Base-by-base conservation (phyloP, 192 early-diverging fungal genomes). In the Podila epigama region DNA sequence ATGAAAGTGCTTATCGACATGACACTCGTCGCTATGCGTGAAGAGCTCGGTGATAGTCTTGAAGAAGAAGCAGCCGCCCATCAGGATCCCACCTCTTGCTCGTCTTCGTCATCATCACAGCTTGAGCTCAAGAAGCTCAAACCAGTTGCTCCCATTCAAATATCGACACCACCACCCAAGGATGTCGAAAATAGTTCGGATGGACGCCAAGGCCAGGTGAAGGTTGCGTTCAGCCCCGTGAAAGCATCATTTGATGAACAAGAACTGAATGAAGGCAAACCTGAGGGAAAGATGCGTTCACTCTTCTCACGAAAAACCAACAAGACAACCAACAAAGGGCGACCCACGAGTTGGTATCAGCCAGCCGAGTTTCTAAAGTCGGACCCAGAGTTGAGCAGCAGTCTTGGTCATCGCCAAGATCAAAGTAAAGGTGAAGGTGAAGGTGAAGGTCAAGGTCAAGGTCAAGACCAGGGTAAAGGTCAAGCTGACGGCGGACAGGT, bases 1-100 rank as follows among this genome's bases (percentile, higher is more conserved):
- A 72, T 64, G 62, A 65, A 72, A 22, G 22, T 65, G 31, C 12
- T 48, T 29, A 56, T 65, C 6, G 70, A 72, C n/a, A 39, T 72
- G 22, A 60, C 62, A 8, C 39, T 28, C 4, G 33, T 55, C 1
- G 44, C 70, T 2, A 65, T 65, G 62, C 25, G 34, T 10, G 70
- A 65, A 51, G 34, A 70, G 4, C 39, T 60, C n/a, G n/a, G 41
- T 42, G 28, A 32, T 5, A 41, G 25, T 22, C 58, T 54, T 22
- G 67, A 69, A 18, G 27, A 53, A 4, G 10, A 18, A 16, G 15
- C 35, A 28, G n/a, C 44, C 0, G 18, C 44, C 3, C 31, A 35
- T 28, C 58, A n/a, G n/a, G n/a, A n/a, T n/a, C n/a, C n/a, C n/a
- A n/a, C n/a, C n/a, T n/a, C n/a, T n/a, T n/a, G n/a, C n/a, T n/a